Percentiles rank a stretch among this genome's conserved stretches.
These are phyloP conservation scores for Boletus vermiculosoides DNA, from an alignment of 768 basidiomycete genomes.

Conservation along the genomic window DNA sequence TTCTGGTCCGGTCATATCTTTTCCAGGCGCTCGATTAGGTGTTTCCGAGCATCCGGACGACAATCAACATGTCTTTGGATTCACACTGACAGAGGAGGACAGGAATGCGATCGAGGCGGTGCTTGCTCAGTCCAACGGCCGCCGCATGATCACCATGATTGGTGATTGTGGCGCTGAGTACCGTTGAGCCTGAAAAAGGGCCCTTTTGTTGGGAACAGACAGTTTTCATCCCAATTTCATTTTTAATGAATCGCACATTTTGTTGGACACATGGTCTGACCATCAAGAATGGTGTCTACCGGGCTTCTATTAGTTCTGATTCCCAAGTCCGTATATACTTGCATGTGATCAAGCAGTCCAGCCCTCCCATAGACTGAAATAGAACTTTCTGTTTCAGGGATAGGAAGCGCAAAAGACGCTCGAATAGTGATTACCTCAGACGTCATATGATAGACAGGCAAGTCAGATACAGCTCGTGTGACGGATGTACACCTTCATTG, in stretches of 20 bases:
- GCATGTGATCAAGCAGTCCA: neutral
- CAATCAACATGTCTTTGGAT: constrained; percentile 61
- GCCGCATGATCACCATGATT: constrained; percentile 61
- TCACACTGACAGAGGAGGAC: constrained; percentile 56
- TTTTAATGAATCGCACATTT: neutral
- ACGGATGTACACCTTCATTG: constrained; percentile 11
- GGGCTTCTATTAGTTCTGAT: neutral
- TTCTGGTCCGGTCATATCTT: neutral
- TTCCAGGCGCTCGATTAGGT: constrained; percentile 67
- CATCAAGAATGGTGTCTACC: neutral
- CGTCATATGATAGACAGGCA: constrained; percentile 1
- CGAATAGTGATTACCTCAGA: neutral
- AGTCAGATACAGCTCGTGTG: constrained; percentile 8
- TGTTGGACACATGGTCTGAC: neutral
- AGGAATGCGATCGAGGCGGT: constrained; percentile 62
- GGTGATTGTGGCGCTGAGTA: constrained; percentile 89
- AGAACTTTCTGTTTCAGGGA: neutral
- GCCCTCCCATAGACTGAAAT: constrained; percentile 6
- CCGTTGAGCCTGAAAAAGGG: constrained; percentile 34
- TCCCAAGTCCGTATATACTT: neutral
- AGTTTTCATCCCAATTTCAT: neutral
- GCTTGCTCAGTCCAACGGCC: constrained; percentile 57
- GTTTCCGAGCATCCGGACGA: constrained; percentile 72
- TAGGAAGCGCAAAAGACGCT: neutral
- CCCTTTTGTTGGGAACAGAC: neutral